Percentiles rank a stretch among this genome's conserved stretches.
These are phyloP conservation scores for Colletotrichum falcatum DNA, from an alignment of 2,329 filamentous ascomycete genomes.

Conservation along the genomic window DNA sequence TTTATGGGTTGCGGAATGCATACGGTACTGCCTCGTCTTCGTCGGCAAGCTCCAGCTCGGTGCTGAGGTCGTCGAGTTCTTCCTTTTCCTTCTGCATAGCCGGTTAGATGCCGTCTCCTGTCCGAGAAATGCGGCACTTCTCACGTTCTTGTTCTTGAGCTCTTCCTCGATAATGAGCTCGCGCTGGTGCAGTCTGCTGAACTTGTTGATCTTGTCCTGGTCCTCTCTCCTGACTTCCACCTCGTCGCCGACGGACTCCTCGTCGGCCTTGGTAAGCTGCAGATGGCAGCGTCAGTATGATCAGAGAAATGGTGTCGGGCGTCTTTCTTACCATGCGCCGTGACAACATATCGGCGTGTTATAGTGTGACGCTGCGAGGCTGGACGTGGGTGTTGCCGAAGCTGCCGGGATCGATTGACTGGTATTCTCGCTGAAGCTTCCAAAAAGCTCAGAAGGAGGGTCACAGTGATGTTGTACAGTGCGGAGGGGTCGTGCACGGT, in stretches of 20 bases:
- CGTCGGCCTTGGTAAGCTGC: constrained; percentile 94
- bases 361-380: constrained; percentile 3
- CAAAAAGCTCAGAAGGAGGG: constrained; percentile 41
- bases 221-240: constrained; percentile 95
- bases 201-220: constrained; percentile 98
- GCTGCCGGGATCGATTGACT: constrained; percentile 11
- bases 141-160: constrained; percentile 81
- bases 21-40: constrained; percentile 95
- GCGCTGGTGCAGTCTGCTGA: constrained; percentile 92
- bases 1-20: constrained; percentile 25
- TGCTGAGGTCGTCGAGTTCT: constrained; percentile 92
- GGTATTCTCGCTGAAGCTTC: constrained; percentile 12
- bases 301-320: rapidly evolving
- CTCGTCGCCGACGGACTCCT: constrained; percentile 82
- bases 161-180: constrained; percentile 84
- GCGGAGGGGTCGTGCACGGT: constrained; percentile 18
- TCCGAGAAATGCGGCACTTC: constrained; percentile 46
- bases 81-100: constrained; percentile 91
- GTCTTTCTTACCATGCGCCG: constrained; percentile 67
- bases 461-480: constrained; percentile 28
- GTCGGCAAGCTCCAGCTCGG: constrained; percentile 92
- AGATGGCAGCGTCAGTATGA: constrained; percentile 21
- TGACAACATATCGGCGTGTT: constrained; percentile 58
- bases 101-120: constrained; percentile 36
- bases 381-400: constrained; percentile 14